Evolutionary conservation across 805 yeast genomes (phyloP).

Genomic region (Cyberlindnera misumaiensis): DNA sequence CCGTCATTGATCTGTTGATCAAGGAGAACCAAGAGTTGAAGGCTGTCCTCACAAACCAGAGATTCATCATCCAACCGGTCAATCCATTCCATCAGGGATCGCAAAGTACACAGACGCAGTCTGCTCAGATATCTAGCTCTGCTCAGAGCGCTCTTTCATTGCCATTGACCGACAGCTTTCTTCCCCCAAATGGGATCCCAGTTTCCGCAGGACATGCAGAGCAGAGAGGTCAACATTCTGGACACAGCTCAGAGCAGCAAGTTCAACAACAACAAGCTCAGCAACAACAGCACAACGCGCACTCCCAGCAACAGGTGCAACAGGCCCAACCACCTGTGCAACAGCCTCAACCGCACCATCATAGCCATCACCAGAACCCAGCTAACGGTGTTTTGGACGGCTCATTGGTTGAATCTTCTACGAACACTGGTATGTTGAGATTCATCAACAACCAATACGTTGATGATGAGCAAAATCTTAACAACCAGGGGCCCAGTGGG

Average conservation of each 20-base stretch:
- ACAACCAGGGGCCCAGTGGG: slow-evolving; percentile 7
- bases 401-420: slow-evolving; percentile 14
- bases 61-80: slow-evolving; percentile 19
- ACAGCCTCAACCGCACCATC: slow-evolving; percentile 7
- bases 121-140: slow-evolving; percentile 1
- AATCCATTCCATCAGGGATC: slow-evolving; percentile 10
- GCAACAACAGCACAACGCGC: slow-evolving; percentile 1
- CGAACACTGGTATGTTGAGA: slow-evolving; percentile 21
- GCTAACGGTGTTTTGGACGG: slow-evolving; percentile 15
- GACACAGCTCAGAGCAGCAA: slow-evolving; percentile 2
- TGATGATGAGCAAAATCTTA: slow-evolving; percentile 21
- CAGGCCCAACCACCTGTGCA: slow-evolving; percentile 6
- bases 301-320: slow-evolving; percentile 4
- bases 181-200: slow-evolving; percentile 2
- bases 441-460: slow-evolving; percentile 26
- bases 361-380: slow-evolving; percentile 12
- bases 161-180: slow-evolving; percentile 10
- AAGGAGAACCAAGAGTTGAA: slow-evolving; percentile 24
- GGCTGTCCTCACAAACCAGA: slow-evolving; percentile 15
- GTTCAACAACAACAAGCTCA: slow-evolving; percentile 9
- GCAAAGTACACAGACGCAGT: slow-evolving; percentile 4
- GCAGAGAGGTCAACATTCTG: slow-evolving; percentile 1
- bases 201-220: slow-evolving; percentile 6
- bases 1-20: slow-evolving; percentile 19
- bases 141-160: slow-evolving; percentile 7